Evolutionary conservation across 83 land plant genomes (phyloP), one percentile per base, ranked within the genome.

Genomic region (Picea abies): DNA sequence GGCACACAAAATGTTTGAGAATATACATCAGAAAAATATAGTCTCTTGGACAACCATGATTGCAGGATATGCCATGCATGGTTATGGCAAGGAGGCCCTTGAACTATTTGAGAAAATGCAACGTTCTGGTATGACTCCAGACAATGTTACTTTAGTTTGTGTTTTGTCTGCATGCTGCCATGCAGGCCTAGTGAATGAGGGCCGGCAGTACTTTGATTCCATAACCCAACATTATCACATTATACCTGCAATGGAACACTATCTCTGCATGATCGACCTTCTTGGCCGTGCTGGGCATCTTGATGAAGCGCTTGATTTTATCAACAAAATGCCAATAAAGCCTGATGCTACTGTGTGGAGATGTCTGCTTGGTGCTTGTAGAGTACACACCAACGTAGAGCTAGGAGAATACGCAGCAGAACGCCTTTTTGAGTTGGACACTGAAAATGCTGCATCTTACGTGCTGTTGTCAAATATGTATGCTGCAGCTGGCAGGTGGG

Each of bases 251-350:
- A 17, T 23, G 15, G 72, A 69, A 16, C 72, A 69, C 37, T 69
- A 32, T 69, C 20, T 8, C 17, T 69, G 72, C 20, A 32, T 69
- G 17, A n/a, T 69, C 35, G 72, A 69, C 72, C 72, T 69, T 15
- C 72, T 69, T 69, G 72, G 72, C 72, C 72, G 72, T 4, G 20
- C 72, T 35, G 72, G 72, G 2, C 15, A 17, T 15, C 72, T 69
- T 1, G 44, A 35, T 44, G 72, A 69, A 35, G 19, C 72, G 5
- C 44, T 1, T 16, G 17, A 69, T 1, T 17, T 69, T 69, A 69
- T 69, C 72, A 69, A 29, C 37, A 69, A 69, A 69, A 69, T 69
- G 72, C 72, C 72, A 32, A 69, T 69, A 4, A 69, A 69, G 35
- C 72, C 72, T 1, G 72, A 15, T 23, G 72, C 37, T 16, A 44